Base-by-base conservation (phyloP, 1,139 yeast genomes). In the Candida sp. region DNA sequence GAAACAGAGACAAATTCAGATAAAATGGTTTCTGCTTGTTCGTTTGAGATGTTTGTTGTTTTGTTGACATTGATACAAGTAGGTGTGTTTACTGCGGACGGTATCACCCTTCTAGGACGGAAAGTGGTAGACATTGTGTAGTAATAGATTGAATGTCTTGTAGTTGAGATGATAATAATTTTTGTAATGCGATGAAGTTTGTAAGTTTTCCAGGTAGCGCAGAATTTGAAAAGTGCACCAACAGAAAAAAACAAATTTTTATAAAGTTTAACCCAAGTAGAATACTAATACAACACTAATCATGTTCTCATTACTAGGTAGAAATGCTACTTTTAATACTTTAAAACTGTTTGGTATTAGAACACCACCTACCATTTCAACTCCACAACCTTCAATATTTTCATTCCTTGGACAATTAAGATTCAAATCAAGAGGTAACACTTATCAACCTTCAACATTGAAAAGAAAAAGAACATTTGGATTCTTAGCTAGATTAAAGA, bases 401-500 rank as follows among this genome's bases (percentile, higher is more conserved):
- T 50, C 60, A 34, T 47, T 68, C 5, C 45, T 68, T 44, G 65
- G 78, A 55, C 78, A 77, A 60, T 66, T 74, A 68, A 79, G 97
- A 70, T 84, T 91, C 84, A 84, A 87, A 61, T 75, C 90, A 25
- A 82, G 96, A 72, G 99, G 99, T 66, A 87, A 89, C 68, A 89
- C 96, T 21, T 93, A 86, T 66, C 98, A 91, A 64, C 98, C 99
- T 38, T 85, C 91, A 46, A 90, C 95, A 1, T 71, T 88, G 50
- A 89, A 87, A 61, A 79, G 98, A 63, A 93, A 93, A 73, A 84
- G 97, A 66, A 84, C 87, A 32, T 77, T 87, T 49, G 99, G 99
- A 0, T 93, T 91, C 56, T 73, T 93, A 57, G 93, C 96, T n/a
- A 81, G 97, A 60, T 78, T 87, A 65, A 81, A 83, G 60, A 69